Percentiles rank a stretch among this genome's conserved stretches.
These are phyloP conservation scores for Sugiyamaella neomexicana DNA, from an alignment of 1,139 yeast species.

Conservation along the genomic window DNA sequence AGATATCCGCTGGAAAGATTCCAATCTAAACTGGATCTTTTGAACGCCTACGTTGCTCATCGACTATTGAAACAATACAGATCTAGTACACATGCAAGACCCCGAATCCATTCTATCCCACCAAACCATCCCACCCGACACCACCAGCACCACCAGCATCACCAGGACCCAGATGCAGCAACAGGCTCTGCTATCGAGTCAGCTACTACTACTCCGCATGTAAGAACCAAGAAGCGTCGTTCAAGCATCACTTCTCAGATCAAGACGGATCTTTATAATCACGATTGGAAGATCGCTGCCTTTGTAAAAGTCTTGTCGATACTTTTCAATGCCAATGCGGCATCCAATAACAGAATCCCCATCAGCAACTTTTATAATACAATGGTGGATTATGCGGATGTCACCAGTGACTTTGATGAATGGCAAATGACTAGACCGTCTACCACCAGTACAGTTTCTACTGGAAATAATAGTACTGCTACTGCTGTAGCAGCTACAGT, in stretches of 20 bases:
- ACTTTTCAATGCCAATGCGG: constrained; percentile 57
- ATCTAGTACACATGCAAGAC: constrained; percentile 2
- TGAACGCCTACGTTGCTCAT: constrained; percentile 43
- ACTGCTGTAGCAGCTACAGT: not conserved
- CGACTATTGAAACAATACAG: constrained; percentile 35
- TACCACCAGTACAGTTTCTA: not conserved
- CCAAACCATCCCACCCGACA: not conserved
- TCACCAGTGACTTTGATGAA: constrained; percentile 73
- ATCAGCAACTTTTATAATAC: constrained; percentile 70
- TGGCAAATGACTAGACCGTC: constrained; percentile 55
- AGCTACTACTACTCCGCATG: not conserved
- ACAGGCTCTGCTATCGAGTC: not conserved
- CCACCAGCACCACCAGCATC: constrained; percentile 4
- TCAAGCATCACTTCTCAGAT: constrained; percentile 38
- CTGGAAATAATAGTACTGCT: not conserved
- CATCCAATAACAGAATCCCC: constrained; percentile 42
- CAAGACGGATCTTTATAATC: constrained; percentile 62
- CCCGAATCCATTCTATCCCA: not conserved
- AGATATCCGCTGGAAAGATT: constrained; percentile 37
- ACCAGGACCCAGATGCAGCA: too few relatives aligned
- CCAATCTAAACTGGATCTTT: constrained; percentile 38
- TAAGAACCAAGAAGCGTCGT: constrained; percentile 37
- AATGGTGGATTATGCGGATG: constrained; percentile 75
- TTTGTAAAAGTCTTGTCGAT: constrained; percentile 61
- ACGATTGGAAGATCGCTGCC: constrained; percentile 77